Base-by-base conservation (phyloP, 2,329 filamentous ascomycete genomes). In the Fusarium luffae region DNA sequence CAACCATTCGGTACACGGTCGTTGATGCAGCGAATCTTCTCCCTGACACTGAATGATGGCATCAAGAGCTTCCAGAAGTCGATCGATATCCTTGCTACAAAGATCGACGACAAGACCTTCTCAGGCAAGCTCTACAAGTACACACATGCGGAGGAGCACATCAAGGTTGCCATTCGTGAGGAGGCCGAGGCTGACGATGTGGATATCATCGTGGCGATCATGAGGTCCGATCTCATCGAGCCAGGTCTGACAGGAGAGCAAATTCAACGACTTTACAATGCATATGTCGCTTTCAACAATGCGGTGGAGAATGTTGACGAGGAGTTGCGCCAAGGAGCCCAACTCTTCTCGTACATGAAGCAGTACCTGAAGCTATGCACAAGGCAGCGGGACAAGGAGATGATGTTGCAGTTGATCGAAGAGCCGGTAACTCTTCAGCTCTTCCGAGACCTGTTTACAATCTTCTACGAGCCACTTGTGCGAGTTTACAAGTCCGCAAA, bases 401-500 rank as follows among this genome's bases (percentile, higher is more conserved):
- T 97, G 94, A 98, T 99, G 95, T 85, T 98, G 57, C 89, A 90
- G 67, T 90, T 98, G 75, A 96, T 99, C 54, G 94, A 98, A 81
- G 95, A 99, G 82, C 93, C 96, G 0, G 94, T 95, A n/a, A 98
- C 96, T 0, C 85, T 99, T n/a, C 92, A 97, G 77, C 86, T 99
- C 28, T 96, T 99, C 86, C 90, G 94, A 49, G 96, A 99, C 76
- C 86, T 99, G 25, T 98, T 99, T 79, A 97, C 94, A 34, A 98
- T 99, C 77, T 99, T 99, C 83, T 99, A 99, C 81, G 96, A 99
- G 78, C 96, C 96, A 0, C 89, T 99, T 23, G 93, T 99, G 18
- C 89, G 96, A 49, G 96, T 99, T 0, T 99, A 99, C 85, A 99
- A 98, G 82, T 97, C 94, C 21, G 96, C 96, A 70, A 99, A 98